A percentile compares a stretch with the other conserved stretches of the same genome.
These are phyloP conservation scores for Suillus subalutaceus DNA, from an alignment of 768 basidiomycete genomes.

Conservation along the genomic window DNA sequence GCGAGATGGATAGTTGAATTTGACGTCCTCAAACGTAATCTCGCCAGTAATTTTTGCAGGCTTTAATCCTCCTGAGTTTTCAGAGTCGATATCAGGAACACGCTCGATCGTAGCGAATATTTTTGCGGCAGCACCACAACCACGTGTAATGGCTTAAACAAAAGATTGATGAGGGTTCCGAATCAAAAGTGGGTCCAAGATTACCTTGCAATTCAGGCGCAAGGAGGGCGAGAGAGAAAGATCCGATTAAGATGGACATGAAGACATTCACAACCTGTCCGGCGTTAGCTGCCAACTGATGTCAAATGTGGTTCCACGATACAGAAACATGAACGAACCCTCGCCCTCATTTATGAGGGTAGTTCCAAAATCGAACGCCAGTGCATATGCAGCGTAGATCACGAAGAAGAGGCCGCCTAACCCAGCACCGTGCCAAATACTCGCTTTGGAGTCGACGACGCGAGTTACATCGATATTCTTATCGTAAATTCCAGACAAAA, in stretches of 20 bases:
- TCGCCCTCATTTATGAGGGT: conserved; percentile 45
- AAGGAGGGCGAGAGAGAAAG: conserved; percentile 55
- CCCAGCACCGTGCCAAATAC: conserved; percentile 38
- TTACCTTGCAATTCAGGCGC: conserved; percentile 52
- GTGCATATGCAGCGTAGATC: conserved; percentile 45
- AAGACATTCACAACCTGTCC: conserved; percentile 59
- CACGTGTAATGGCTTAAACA: conserved; percentile 45
- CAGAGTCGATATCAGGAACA: conserved; percentile 56
- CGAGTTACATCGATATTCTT: conserved; percentile 39
- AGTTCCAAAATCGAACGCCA: conserved; percentile 51
- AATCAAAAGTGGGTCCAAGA: conserved; percentile 1
- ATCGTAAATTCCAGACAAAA: conserved; percentile 49
- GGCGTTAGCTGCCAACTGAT: conserved; percentile 29
- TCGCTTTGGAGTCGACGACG: conserved; percentile 37
- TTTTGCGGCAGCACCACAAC: conserved; percentile 56
- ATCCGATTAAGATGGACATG: conserved; percentile 53
- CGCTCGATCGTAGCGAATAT: conserved; percentile 59
- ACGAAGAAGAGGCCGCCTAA: conserved; percentile 51
- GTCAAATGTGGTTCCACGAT: background rate
- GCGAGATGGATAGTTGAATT: conserved; percentile 57
- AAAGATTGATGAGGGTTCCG: background rate
- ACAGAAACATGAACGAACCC: conserved; percentile 19
- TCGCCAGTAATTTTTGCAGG: conserved; percentile 46
- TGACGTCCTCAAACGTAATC: conserved; percentile 50
- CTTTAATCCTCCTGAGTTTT: conserved; percentile 43